Base-by-base conservation (phyloP, 129 eudicot genomes). In the Oenanthe sinensis region DNA sequence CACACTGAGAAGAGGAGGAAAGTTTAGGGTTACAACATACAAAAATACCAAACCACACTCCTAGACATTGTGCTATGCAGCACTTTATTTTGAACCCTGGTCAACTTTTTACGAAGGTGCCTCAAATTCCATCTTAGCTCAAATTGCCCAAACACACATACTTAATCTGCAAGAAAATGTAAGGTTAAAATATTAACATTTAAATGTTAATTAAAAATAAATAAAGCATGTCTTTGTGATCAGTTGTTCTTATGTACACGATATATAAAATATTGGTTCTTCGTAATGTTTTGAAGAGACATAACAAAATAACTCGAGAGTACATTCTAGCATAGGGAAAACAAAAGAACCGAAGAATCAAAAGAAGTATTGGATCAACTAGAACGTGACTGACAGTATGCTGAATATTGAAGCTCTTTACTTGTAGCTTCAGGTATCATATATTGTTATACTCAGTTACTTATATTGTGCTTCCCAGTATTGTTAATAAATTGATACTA, bases 71-170 rank as follows among this genome's bases (percentile, higher is more conserved):
- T 74, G 77, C 77, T 26, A 14, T 22, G 28, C 60, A 24, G 24
- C 77, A 74, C 54, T 74, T 74, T 45, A 74, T 24, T 46, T 26
- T n/a, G 33, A 74, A 11, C 39, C 15, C 58, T 1, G 40, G 58
- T 1, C 13, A 6, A 74, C 60, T 26, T 50, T 46, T 44, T 13
- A n/a, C 58, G 3, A 6, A 45, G 40, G 40, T 26, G 1, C 58
- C 77, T 74, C 55, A 24, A 14, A 46, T 10, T 33, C 62, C 43
- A 44, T 43, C 78, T 85, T 82, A 81, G 74, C 83, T 80, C 91
- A 91, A 85, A 82, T 91, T 88, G 42, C 98, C 98, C 89, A 93
- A 67, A 77, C 97, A 93, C 40, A 93, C 89, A 36, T 91, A 93
- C 81, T 93, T 93, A 5, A 87, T 85, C 98, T 93, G 92, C 72